Evolutionary conservation across 441 rosid species (phyloP).

Genomic region (Populus hybrid): DNA sequence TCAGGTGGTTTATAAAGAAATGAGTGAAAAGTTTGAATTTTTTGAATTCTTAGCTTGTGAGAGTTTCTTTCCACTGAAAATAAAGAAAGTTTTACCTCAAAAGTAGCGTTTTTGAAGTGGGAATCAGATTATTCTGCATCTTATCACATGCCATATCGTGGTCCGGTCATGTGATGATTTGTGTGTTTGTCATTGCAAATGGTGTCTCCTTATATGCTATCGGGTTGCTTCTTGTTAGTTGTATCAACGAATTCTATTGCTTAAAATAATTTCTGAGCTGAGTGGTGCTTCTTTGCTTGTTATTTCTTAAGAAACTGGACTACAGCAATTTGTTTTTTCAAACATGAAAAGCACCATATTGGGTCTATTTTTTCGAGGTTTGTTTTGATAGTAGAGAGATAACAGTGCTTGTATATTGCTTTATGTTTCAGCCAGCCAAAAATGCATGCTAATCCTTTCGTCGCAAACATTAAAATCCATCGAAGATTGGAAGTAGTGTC

Average conservation of each 20-base stretch:
- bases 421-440: conserved; percentile 29
- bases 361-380: neutral
- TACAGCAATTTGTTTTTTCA: neutral
- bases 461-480: conserved; percentile 18
- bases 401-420: neutral
- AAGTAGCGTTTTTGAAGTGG: neutral
- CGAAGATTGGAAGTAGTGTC: conserved; percentile 49
- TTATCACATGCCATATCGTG: neutral
- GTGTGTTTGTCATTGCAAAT: neutral
- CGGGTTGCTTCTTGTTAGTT: neutral
- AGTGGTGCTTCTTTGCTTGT: neutral
- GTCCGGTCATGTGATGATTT: neutral
- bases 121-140: neutral
- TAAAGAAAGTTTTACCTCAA: neutral
- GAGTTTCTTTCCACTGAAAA: neutral
- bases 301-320: neutral
- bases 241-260: neutral
- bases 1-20: neutral
- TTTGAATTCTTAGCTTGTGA: neutral
- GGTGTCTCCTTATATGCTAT: neutral
- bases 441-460: conserved; percentile 11
- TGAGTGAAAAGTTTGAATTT: neutral
- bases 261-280: neutral
- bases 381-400: neutral
- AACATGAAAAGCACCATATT: neutral